Evolutionary conservation across 2,329 filamentous ascomycete species (phyloP), one percentile per base, ranked within the genome.

Genomic region (Cytospora piceicola): DNA sequence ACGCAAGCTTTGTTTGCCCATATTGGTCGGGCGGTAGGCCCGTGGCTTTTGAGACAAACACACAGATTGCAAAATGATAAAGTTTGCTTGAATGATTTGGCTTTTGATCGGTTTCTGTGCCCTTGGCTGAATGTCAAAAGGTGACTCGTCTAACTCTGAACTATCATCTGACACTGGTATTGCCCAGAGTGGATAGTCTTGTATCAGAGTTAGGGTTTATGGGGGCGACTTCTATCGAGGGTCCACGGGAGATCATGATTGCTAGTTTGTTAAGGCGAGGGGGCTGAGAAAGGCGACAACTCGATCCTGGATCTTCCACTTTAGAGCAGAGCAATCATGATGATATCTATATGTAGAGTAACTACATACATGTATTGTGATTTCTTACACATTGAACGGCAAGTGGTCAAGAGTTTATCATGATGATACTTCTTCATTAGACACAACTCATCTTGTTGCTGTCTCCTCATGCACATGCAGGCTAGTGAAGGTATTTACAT

Each of bases 41-140:
- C 60, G 49, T 56, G 52, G 20, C 46, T 29, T 36, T n/a, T 27
- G 27, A 56, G 39, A 63, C 60, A 63, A 63, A 63, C 60, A 63
- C 29, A 6, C 53, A 63, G 34, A 57, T 63, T 63, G 60, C 30
- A 14, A 11, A 12, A 49, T 22, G 42, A 56, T 22, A 57, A 57
- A 63, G 60, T 63, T 63, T 63, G 60, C 60, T 42, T 27, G 60
- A 36, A 17, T 29, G 12, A 32, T 49, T n/a, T 36, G 24, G 52
- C 60, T 29, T 36, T 32, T n/a, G n/a, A n/a, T 27, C 24, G 52
- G 24, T n/a, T 62, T 32, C 15, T 56, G 27, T 42, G 15, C n/a
- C 36, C 52, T 27, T 56, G 52, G 36, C 30, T 30, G 59, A 24
- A 22, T 49, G 12, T 56, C 29, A 27, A 20, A 49, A 32, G 15